Conservation (phyloP, 768 basidiomycete species). For the Panellus pusillus region DNA sequence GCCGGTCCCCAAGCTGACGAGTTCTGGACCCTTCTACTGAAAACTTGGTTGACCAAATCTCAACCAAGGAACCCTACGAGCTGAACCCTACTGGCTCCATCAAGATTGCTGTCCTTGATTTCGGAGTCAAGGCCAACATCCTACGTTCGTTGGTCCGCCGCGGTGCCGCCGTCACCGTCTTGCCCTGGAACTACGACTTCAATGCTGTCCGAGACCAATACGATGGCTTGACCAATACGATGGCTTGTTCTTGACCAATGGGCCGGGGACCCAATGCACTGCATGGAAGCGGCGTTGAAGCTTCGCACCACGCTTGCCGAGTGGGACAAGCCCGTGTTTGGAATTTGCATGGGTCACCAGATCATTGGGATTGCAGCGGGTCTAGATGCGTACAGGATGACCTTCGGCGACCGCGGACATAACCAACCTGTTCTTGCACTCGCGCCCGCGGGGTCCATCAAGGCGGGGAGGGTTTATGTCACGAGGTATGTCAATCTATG, state of each 20-base stretch:
- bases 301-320: conserved; percentile 81
- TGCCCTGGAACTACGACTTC: conserved; percentile 98
- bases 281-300: conserved; percentile 79
- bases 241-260: conserved; percentile 95
- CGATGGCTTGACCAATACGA: too few relatives aligned
- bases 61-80: conserved; percentile 79
- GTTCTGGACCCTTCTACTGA: conserved; percentile 90
- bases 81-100: conserved; percentile 87
- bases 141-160: conserved; percentile 89
- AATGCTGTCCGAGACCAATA: conserved; percentile 85
- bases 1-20: conserved; percentile 63
- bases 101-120: conserved; percentile 94
- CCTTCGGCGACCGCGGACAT: conserved; percentile 98
- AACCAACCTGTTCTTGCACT: conserved; percentile 98
- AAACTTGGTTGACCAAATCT: conserved; percentile 93
- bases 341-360: conserved; percentile 99
- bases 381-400: conserved; percentile 96
- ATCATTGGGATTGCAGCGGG: conserved; percentile 97
- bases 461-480: conserved; percentile 94
- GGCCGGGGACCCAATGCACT: conserved; percentile 90
- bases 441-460: conserved; percentile 91
- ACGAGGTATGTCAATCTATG: conserved; percentile 63
- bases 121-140: conserved; percentile 98
- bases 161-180: conserved; percentile 88
- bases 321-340: conserved; percentile 94